phyloP scores from a whole-genome alignment of 108 stramenopile genomes.

The Skeletonema costatum region DNA sequence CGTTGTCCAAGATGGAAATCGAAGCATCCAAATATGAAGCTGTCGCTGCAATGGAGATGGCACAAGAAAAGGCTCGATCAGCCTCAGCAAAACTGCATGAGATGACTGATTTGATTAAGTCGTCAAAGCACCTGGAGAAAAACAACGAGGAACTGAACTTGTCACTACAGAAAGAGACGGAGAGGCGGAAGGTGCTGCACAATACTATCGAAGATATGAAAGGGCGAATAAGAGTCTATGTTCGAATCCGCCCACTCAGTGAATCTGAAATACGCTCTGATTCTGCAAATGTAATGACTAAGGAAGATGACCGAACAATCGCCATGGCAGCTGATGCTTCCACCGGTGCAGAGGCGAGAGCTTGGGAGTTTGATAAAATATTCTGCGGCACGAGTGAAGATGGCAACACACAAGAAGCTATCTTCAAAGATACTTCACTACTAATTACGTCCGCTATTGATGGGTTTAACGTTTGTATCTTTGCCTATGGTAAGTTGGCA shows the following conservation, averaged over 20 bases:
- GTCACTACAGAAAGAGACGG: constrained; percentile 47
- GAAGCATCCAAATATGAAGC: constrained; percentile 35
- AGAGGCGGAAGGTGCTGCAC: constrained; percentile 65
- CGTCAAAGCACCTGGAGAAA: constrained; percentile 39
- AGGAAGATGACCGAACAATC: constrained; percentile 43
- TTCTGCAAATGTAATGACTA: constrained; percentile 27
- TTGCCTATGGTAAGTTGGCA: constrained; percentile 41
- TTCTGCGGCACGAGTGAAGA: constrained; percentile 37
- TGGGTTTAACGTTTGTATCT: constrained; percentile 73
- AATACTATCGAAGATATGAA: constrained; percentile 76
- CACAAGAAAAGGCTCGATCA: constrained; percentile 17
- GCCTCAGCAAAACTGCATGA: constrained; percentile 28
- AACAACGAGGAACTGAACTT: constrained; percentile 56
- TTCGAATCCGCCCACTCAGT: constrained; percentile 63
- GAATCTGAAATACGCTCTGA: constrained; percentile 36
- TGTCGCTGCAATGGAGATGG: constrained; percentile 22
- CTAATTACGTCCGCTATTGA: constrained; percentile 73
- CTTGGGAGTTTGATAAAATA: constrained; percentile 75
- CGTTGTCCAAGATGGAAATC: constrained; percentile 27
- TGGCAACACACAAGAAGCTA: constrained; percentile 56
- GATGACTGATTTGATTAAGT: constrained; percentile 37
- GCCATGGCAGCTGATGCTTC: constrained; percentile 40
- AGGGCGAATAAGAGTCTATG: constrained; percentile 71
- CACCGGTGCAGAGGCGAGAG: constrained; percentile 31
- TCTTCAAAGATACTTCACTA: constrained; percentile 67